These are phyloP conservation scores for Hypericum perforatum DNA, from an alignment of 345 rosid species.

Conservation along the genomic window DNA sequence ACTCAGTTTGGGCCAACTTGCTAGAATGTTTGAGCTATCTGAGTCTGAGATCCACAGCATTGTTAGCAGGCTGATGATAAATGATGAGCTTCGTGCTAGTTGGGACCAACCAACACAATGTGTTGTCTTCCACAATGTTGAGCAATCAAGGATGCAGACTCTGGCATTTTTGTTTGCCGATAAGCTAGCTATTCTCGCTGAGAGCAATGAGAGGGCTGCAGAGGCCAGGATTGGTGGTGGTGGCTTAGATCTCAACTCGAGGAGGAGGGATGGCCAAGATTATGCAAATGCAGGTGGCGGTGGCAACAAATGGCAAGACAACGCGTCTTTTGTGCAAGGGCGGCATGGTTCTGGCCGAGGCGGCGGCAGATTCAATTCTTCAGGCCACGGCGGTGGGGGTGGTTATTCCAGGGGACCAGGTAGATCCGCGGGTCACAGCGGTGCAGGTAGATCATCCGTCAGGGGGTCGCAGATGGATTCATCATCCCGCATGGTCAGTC, in stretches of 20 bases:
- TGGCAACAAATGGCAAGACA: slow-evolving; percentile 64
- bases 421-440: too few relatives aligned
- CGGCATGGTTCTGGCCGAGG: slow-evolving; percentile 31
- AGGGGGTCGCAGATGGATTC: too few relatives aligned
- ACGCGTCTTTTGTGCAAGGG: slow-evolving; percentile 39
- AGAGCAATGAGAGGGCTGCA: slow-evolving; percentile 70
- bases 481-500: too few relatives aligned
- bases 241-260: slow-evolving; percentile 45
- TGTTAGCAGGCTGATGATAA: slow-evolving; percentile 84
- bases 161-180: slow-evolving; percentile 78
- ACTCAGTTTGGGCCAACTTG: slow-evolving; percentile 52
- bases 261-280: slow-evolving; percentile 65
- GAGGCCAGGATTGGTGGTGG: slow-evolving; percentile 65
- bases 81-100: slow-evolving; percentile 60
- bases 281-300: slow-evolving; percentile 32
- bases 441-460: too few relatives aligned
- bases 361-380: too few relatives aligned
- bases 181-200: slow-evolving; percentile 55
- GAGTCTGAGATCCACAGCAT: slow-evolving; percentile 46
- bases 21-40: slow-evolving; percentile 69
- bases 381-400: too few relatives aligned
- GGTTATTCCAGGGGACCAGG: too few relatives aligned
- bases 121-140: slow-evolving; percentile 61
- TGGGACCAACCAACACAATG: slow-evolving; percentile 89
- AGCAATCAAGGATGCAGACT: slow-evolving; percentile 59